Evolutionary conservation across 106 monocot genomes (phyloP).

Genomic region (Phalaenopsis equestris): DNA sequence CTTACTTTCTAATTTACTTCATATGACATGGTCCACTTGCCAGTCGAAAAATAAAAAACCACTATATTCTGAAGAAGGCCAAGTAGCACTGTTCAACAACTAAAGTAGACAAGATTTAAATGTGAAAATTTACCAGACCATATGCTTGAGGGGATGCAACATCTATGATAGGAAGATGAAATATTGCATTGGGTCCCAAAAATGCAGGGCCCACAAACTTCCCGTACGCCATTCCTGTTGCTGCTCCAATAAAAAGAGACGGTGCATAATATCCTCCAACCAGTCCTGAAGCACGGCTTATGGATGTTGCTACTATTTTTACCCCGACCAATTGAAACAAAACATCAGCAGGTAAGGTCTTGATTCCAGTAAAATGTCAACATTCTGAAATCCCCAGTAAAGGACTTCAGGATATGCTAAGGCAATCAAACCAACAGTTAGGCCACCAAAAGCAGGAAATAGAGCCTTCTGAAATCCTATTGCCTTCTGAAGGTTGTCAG

Average conservation of each 20-base stretch:
- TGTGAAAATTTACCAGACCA: constrained; percentile 56
- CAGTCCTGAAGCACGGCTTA: constrained; percentile 77
- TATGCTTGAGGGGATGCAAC: constrained; percentile 96
- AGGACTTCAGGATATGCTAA: constrained; percentile 79
- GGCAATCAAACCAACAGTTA: constrained; percentile 73
- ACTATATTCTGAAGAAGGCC: background rate
- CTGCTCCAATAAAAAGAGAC: constrained; percentile 96
- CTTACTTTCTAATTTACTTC: no score
- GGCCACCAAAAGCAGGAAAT: constrained; percentile 77
- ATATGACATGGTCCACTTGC: no score
- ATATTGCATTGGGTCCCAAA: constrained; percentile 35
- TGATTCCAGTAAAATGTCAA: constrained; percentile 85
- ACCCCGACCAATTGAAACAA: constrained; percentile 82
- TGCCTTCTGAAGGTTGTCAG: constrained; percentile 41
- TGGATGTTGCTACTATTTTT: constrained; percentile 76
- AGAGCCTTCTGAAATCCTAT: constrained; percentile 46
- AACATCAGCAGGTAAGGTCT: constrained; percentile 51
- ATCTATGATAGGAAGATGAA: constrained; percentile 55
- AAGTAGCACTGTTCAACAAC: background rate
- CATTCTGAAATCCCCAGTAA: constrained; percentile 97
- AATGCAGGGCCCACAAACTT: constrained; percentile 46
- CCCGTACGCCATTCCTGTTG: constrained; percentile 96
- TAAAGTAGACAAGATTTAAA: constrained; percentile 1
- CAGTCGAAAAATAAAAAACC: background rate
- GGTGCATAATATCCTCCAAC: constrained; percentile 98